A percentile compares a stretch with the other conserved stretches of the same genome.
Evolutionary conservation across 129 eudicot species (phyloP).

Genomic region (Oenanthe sinensis): DNA sequence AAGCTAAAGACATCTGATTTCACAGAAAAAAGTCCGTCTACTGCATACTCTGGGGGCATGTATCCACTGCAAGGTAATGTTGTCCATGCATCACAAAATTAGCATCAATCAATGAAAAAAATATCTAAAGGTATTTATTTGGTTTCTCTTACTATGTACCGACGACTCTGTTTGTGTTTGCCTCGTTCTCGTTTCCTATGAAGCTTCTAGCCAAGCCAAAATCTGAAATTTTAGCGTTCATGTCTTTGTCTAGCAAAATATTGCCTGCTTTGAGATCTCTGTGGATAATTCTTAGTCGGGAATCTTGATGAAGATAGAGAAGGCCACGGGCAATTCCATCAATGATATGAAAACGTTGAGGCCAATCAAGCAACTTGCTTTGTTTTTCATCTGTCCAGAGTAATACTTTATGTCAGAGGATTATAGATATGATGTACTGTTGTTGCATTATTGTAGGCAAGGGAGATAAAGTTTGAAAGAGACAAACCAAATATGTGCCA

Average conservation of each 20-base stretch:
- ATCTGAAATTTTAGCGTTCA: slow-evolving; percentile 44
- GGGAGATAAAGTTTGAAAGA: neutral
- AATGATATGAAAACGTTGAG: slow-evolving; percentile 30
- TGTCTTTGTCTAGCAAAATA: slow-evolving; percentile 29
- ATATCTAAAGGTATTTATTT: neutral
- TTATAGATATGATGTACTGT: neutral
- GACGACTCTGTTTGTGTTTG: slow-evolving; percentile 35
- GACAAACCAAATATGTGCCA: slow-evolving; percentile 32
- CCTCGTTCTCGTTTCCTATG: slow-evolving; percentile 27
- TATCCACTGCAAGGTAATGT: slow-evolving; percentile 24
- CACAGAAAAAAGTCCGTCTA: slow-evolving; percentile 25
- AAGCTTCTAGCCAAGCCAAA: slow-evolving; percentile 40
- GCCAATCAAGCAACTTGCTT: slow-evolving; percentile 35
- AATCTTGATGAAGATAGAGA: slow-evolving; percentile 45
- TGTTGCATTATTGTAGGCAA: neutral
- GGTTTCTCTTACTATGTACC: slow-evolving; percentile 35
- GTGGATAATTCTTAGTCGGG: slow-evolving; percentile 37
- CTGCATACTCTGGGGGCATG: slow-evolving; percentile 40
- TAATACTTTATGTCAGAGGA: neutral
- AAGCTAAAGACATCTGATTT: slow-evolving; percentile 38
- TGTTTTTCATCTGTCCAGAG: slow-evolving; percentile 18
- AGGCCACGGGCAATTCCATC: slow-evolving; percentile 41
- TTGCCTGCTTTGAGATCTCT: slow-evolving; percentile 41
- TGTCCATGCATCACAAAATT: neutral
- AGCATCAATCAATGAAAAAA: neutral